Evolutionary conservation across 139 green algal species (phyloP), one percentile per base, ranked within the genome.

Genomic region (Chlamydomonas sp.): DNA sequence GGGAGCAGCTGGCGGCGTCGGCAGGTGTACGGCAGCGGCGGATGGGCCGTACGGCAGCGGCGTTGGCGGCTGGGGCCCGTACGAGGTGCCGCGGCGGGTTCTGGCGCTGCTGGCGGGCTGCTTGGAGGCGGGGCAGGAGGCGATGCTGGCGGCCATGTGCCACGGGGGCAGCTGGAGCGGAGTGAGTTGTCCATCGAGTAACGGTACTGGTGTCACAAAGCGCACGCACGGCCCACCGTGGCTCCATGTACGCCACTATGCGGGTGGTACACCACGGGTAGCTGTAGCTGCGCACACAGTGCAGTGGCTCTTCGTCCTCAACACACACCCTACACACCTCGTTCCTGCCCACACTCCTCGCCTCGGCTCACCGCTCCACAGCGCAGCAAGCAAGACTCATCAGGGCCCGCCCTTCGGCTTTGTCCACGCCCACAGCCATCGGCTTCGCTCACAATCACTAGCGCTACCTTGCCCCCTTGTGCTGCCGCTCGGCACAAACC

Each of bases 91-190:
- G 8, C 73, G 83, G 31, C 83, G 74, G 14, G 31, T 81, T 2
- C 60, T 88, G 83, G 10, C 9, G 63, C 12, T 82, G 73, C 61
- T 82, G 74, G 83, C 74, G 12, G 59, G 18, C 63, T 63, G 81
- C 31, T n/a, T 81, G 14, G 83, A 81, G 0, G 9, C 5, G 31
- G 83, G 83, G 1, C 73, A 81, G 31, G 73, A 76, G 74, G 63
- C 62, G 73, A 31, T 88, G 83, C 60, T 88, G 63, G 74, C 18
- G 31, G 73, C 63, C 73, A 12, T 81, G 83, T 81, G 73, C 63
- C 20, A 16, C 57, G 4, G 67, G 17, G 61, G 31, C 59, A 73
- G 83, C 62, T 76, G 12, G 73, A 66, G 83, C 73, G 79, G 68
- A 8, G 80, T 77, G 79, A 10, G 64, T 10, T 10, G 10, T 69